phyloP scores from a whole-genome alignment of 345 rosid genomes.

The Arabidopsis thaliana region TAIR10.1 NC_003076.8:22589001-22589500 shows the following conservation, averaged over 20 bases:
- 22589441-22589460: slow-evolving; percentile 34
- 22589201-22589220: slow-evolving; percentile 39
- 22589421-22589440: slow-evolving; percentile 36
- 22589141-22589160: slow-evolving; percentile 48
- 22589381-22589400: slow-evolving; percentile 36
- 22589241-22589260: slow-evolving; percentile 39
- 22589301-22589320: slow-evolving; percentile 38
- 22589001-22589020: slow-evolving; percentile 22
- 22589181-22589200: slow-evolving; percentile 41
- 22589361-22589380: slow-evolving; percentile 32
- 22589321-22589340: slow-evolving; percentile 34
- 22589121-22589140: slow-evolving; percentile 40
- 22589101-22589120: slow-evolving; percentile 29
- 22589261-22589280: slow-evolving; percentile 42
- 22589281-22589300: slow-evolving; percentile 38
- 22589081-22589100: slow-evolving; percentile 33
- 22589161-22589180: slow-evolving; percentile 37
- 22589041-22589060: slow-evolving; percentile 37
- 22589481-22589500: slow-evolving; percentile 40
- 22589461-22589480: slow-evolving; percentile 35
- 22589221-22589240: slow-evolving; percentile 36
- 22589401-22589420: slow-evolving; percentile 37
- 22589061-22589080: slow-evolving; percentile 39
- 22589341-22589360: slow-evolving; percentile 35
- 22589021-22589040: slow-evolving; percentile 20